Evolutionary conservation across 345 rosid genomes (phyloP).

Genomic region (Melaleuca quinquenervia): DNA sequence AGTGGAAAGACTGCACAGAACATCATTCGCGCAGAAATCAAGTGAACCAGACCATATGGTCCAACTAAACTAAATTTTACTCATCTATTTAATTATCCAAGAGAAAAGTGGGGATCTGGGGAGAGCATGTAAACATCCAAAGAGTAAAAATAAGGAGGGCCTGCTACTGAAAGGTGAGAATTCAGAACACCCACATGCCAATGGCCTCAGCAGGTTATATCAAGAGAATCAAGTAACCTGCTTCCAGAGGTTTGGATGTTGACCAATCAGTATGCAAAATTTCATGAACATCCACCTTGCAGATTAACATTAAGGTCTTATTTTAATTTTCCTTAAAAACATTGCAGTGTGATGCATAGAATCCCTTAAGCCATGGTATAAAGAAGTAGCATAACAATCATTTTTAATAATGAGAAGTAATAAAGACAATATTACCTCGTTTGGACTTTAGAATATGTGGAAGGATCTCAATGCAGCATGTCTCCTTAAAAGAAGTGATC

Average conservation of each 20-base stretch:
- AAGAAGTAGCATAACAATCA: not conserved
- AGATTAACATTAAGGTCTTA: not conserved
- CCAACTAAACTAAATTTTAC: not conserved
- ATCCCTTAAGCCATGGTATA: not conserved
- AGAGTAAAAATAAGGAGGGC: not conserved
- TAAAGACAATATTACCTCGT: constrained; percentile 41
- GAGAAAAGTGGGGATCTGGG: not conserved
- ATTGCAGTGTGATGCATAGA: not conserved
- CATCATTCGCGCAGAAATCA: not conserved
- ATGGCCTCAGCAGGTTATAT: not conserved
- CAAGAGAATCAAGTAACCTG: not conserved
- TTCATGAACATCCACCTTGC: not conserved
- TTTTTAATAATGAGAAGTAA: not conserved
- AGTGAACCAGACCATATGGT: not conserved
- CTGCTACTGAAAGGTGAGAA: not conserved
- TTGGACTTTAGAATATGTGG: constrained; percentile 49
- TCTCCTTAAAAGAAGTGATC: constrained; percentile 84
- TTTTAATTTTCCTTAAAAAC: not conserved
- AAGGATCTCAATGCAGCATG: constrained; percentile 85
- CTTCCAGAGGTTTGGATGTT: not conserved
- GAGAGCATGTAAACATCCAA: not conserved
- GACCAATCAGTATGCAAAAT: not conserved
- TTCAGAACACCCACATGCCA: not conserved
- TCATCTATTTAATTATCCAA: not conserved
- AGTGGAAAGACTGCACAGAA: not conserved